Evolutionary conservation across 164 flowering plant species (phyloP), one percentile per base, ranked within the genome.

Genomic region (Vitis rupestris): DNA sequence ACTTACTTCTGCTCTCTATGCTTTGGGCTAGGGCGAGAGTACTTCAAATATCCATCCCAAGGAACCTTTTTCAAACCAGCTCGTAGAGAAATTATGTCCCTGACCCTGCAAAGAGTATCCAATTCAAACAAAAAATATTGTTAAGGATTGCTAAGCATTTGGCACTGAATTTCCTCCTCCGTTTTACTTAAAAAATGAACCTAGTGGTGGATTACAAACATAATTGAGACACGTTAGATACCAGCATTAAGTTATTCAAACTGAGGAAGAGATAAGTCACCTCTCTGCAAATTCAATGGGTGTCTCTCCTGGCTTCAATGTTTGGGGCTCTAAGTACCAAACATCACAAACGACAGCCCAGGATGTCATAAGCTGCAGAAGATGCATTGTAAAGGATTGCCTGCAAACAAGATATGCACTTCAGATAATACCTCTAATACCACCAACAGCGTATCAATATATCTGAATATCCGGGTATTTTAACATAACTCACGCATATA

Each of bases 271-370:
- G 19, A 52, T 19, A 12, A 15, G 23, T 67, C 67, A 90, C 97
- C 97, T 90, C 78, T 92, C 95, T 15, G 99, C 97, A 87, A 96
- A 96, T 73, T 91, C 94, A 66, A 96, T 96, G 48, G 95, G 59
- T 10, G 98, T 90, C 79, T 96, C 99, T 67, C 95, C 97, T 11
- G 98, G 97, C 72, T 70, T 92, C 54, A 82, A 67, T 64, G 66
- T 90, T 75, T 93, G 99, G 14, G 99, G 99, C 74, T 96, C 98
- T 83, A 96, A 79, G 79, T 93, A 96, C 98, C 99, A 96, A 19
- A 96, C 98, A 76, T 96, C 97, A 84, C 99, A 96, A 61, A 93
- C 99, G 71, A 96, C 97, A 59, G 97, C 99, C 99, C 99, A 93
- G 8, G 99, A 96, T 66, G 98, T 89, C 99, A 96, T 93, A 23